These are phyloP conservation scores for Ceratorhiza oryzae-sativae DNA, from an alignment of 1,284 basidiomycete genomes.

Conservation along the genomic window DNA sequence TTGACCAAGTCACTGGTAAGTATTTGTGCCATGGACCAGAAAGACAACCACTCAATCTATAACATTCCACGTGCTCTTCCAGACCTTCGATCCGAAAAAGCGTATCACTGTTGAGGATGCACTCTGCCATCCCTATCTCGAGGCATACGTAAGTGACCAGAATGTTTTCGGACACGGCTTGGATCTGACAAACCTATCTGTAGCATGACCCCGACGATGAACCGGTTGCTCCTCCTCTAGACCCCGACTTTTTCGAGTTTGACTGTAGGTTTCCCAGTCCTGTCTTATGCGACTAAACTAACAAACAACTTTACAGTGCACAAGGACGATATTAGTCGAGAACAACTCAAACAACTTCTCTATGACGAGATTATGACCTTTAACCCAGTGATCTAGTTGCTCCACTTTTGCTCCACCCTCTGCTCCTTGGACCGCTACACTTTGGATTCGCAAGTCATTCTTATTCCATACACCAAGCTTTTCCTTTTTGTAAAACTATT, in stretches of 20 bases:
- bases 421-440: background rate
- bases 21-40: conserved; percentile 45
- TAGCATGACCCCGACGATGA: conserved; percentile 93
- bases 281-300: background rate
- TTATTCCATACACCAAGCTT: conserved; percentile 6
- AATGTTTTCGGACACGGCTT: conserved; percentile 41
- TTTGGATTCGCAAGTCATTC: background rate
- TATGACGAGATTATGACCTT: conserved; percentile 84
- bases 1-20: conserved; percentile 86
- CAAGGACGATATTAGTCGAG: conserved; percentile 92
- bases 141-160: conserved; percentile 78
- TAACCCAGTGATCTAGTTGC: conserved; percentile 49
- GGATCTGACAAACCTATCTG: conserved; percentile 33
- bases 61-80: conserved; percentile 14
- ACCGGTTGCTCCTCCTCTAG: conserved; percentile 87
- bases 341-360: conserved; percentile 73
- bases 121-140: conserved; percentile 89
- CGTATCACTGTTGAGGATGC: conserved; percentile 91
- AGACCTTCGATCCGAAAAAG: conserved; percentile 91
- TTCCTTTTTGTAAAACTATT: conserved; percentile 23
- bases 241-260: conserved; percentile 93
- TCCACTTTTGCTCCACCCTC: background rate
- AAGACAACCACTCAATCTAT: background rate
- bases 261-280: conserved; percentile 62
- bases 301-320: conserved; percentile 63